phyloP scores from a whole-genome alignment of 768 basidiomycete genomes.

The Sarcomyxa edulis region DNA sequence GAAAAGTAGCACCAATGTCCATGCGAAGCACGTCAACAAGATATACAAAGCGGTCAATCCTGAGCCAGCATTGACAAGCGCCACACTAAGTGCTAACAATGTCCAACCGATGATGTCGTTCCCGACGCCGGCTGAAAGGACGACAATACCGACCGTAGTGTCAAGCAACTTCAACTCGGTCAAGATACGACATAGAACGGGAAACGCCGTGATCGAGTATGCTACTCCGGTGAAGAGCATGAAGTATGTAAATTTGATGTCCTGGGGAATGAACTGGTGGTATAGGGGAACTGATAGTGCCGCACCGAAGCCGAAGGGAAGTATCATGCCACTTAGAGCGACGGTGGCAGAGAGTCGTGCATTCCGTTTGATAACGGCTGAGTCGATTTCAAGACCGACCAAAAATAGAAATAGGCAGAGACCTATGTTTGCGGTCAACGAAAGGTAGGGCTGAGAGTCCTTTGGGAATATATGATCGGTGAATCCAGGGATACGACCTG shows the following conservation, averaged over 20 bases:
- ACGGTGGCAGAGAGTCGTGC: slow-evolving; percentile 62
- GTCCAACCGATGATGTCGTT: slow-evolving; percentile 88
- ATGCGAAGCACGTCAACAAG: slow-evolving; percentile 73
- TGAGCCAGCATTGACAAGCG: slow-evolving; percentile 82
- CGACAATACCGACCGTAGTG: slow-evolving; percentile 88
- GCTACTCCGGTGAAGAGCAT: slow-evolving; percentile 94
- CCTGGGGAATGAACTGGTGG: slow-evolving; percentile 61
- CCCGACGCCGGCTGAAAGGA: slow-evolving; percentile 88
- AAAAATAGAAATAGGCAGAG: slow-evolving; percentile 87
- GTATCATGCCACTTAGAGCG: slow-evolving; percentile 74
- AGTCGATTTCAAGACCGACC: slow-evolving; percentile 90
- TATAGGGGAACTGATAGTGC: slow-evolving; percentile 64
- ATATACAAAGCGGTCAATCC: slow-evolving; percentile 86
- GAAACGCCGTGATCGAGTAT: slow-evolving; percentile 84
- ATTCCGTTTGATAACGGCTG: slow-evolving; percentile 71
- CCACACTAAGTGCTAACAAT: slow-evolving; percentile 84
- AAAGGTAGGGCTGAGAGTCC: slow-evolving; percentile 68
- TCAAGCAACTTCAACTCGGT: slow-evolving; percentile 89
- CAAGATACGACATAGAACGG: slow-evolving; percentile 82
- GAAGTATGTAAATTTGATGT: slow-evolving; percentile 79
- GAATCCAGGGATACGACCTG: slow-evolving; percentile 85
- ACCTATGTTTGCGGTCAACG: slow-evolving; percentile 85
- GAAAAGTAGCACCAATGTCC: slow-evolving; percentile 72
- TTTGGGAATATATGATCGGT: slow-evolving; percentile 79
- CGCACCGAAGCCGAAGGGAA: slow-evolving; percentile 87